Base-by-base conservation (phyloP, 2,329 filamentous ascomycete genomes). In the Talaromyces sp. region DNA sequence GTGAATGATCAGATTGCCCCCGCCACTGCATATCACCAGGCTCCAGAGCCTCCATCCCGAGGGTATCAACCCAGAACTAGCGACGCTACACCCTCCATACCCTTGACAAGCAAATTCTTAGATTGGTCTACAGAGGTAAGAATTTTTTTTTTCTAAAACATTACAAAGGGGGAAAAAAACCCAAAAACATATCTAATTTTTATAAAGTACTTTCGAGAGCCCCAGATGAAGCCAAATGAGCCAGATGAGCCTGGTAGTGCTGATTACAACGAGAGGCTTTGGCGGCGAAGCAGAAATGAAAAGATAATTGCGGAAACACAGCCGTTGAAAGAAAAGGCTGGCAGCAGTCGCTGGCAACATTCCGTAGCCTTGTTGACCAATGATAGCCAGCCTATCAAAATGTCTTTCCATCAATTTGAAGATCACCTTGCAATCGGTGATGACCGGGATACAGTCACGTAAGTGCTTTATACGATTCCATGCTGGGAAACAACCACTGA, bases 351-450 rank as follows among this genome's bases (percentile, higher is more conserved):
- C 67, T 99, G 95, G 93, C 93, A 91, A 68, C 88, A 89, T 63
- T 87, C 90, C 50, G 82, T 88, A 54, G 89, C 89, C 19, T 89
- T 96, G 64, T 87, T 97, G 71, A 93, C 93, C 70, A 98, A 97
- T 66, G 87, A 88, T 31, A 89, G 89, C 32, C 95, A 97, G 72
- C 93, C 95, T 0, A 86, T 88, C 64, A 96, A 93, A 77, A 90
- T 99, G 88, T 89, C 90, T 5, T 96, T 98, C 74, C 95, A 99
- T 76, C 95, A 99, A 72, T 99, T 97, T 68, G 95, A 99, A 72
- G 90, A 97, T 69, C 93, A 98, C 71, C 84, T 99, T 21, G 91
- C 95, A 1, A 91, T 97, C 13, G 91, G 92, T 13, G 95, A 99
- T 75, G 93, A 96, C 68, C 87, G 89, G 59, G 96, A 99, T 75